Percentiles rank a stretch among this genome's conserved stretches.
Evolutionary conservation across 2,329 filamentous ascomycete species (phyloP).

Genomic region (Xylaria hypoxylon): DNA sequence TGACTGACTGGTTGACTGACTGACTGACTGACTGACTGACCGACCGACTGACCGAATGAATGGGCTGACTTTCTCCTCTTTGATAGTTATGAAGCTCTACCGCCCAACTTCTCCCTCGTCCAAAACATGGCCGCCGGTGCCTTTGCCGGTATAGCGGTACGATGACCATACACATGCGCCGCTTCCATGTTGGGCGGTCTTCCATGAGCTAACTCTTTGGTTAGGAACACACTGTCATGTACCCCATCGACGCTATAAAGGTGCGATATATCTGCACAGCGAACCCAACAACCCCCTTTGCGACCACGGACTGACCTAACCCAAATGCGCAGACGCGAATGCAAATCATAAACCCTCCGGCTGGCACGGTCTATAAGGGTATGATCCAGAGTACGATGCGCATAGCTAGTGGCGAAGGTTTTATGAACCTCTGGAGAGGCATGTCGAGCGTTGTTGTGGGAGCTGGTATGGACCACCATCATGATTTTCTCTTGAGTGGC

Average conservation of each 20-base stretch:
- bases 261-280: constrained; percentile 59
- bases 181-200: neutral
- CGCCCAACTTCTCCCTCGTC: constrained; percentile 90
- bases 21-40: neutral
- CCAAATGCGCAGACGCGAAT: constrained; percentile 81
- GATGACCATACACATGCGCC: neutral
- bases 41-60: neutral
- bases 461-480: constrained; percentile 72
- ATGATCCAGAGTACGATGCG: constrained; percentile 92
- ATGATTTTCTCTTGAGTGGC: neutral
- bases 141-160: constrained; percentile 94
- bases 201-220: constrained; percentile 19
- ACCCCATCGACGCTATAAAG: constrained; percentile 97
- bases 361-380: constrained; percentile 85
- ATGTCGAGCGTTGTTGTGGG: constrained; percentile 96
- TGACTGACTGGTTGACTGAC: no score
- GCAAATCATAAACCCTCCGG: constrained; percentile 91
- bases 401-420: constrained; percentile 89
- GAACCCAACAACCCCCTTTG: constrained; percentile 31
- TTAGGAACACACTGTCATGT: constrained; percentile 98
- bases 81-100: constrained; percentile 86
- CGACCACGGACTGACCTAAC: constrained; percentile 37
- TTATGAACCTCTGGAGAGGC: constrained; percentile 93
- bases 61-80: constrained; percentile 24
- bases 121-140: constrained; percentile 97